Evolutionary conservation across 768 basidiomycete genomes (phyloP), one percentile per base, ranked within the genome.

Genomic region (Tylopilus vinaceipallidus): DNA sequence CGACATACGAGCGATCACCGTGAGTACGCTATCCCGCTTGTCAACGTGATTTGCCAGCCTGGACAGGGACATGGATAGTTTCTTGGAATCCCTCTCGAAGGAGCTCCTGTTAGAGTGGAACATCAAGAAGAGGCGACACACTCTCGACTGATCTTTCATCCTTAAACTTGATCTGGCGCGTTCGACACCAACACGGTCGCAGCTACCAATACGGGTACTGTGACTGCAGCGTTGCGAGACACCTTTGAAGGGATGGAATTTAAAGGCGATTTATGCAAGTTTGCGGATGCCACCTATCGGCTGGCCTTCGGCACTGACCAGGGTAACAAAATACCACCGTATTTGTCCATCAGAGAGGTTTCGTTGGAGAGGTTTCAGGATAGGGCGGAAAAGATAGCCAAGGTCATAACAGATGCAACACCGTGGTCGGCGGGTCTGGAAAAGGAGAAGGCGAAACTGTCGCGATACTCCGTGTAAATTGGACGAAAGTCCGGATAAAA

Each of bases 21-120:
- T n/a, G n/a, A n/a, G n/a, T n/a, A n/a, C n/a, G n/a, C n/a, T n/a
- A n/a, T n/a, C n/a, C n/a, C n/a, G n/a, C n/a, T n/a, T n/a, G n/a
- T n/a, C n/a, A n/a, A n/a, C n/a, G n/a, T n/a, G n/a, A n/a, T n/a
- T n/a, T n/a, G n/a, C 34, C 19, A 20, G 41, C 11, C 39, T 33
- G 4, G 24, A 32, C 7, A 3, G 3, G 41, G 5, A 17, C 14
- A 14, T 42, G 23, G 49, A 58, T 13, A 52, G 52, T 1, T 53
- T 47, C 16, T 19, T 39, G 3, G 50, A 55, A 41, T 49, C 45
- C 3, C 54, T 54, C 14, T 34, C 44, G 3, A 53, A 24, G 23
- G 59, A 59, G 12, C 49, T 62, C 24, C 47, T 30, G 2, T 27
- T 24, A 3, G 47, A 51, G 16, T 62, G 57, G 60, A 55, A 58